Conservation (phyloP, 2,329 filamentous ascomycete genomes). For the Pseudogymnoascus sp. region DNA sequence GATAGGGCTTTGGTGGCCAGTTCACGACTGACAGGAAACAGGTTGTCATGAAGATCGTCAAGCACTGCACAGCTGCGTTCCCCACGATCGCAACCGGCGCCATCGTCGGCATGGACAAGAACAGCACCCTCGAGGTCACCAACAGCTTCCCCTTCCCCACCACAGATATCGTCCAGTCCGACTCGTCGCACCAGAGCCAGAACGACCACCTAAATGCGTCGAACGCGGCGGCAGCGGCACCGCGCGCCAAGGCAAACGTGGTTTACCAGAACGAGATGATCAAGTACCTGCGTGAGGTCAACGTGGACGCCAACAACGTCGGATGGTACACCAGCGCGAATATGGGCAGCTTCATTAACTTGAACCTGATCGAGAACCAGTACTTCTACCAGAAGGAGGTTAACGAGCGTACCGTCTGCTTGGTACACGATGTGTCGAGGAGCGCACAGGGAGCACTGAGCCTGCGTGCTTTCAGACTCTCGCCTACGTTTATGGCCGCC, state of each 20-base stretch:
- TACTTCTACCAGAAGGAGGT: constrained; percentile 89
- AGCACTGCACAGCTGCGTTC: constrained; percentile 82
- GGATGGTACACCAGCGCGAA: constrained; percentile 98
- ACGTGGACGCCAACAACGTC: constrained; percentile 94
- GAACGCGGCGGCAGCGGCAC: constrained; percentile 74
- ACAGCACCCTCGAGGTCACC: constrained; percentile 75
- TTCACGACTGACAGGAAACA: constrained; percentile 31
- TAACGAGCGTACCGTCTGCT: constrained; percentile 76
- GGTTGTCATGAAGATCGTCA: constrained; percentile 98
- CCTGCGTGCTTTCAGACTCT: constrained; percentile 83
- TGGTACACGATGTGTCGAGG: constrained; percentile 92
- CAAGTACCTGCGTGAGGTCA: constrained; percentile 90
- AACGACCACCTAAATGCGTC: constrained; percentile 57
- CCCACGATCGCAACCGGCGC: constrained; percentile 83
- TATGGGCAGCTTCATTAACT: constrained; percentile 97
- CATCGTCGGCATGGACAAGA: constrained; percentile 86
- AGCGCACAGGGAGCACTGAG: constrained; percentile 87
- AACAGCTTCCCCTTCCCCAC: constrained; percentile 93
- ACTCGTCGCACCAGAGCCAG: constrained; percentile 49
- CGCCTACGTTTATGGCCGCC: constrained; percentile 75
- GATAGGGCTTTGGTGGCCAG: constrained; percentile 28
- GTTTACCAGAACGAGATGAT: constrained; percentile 96
- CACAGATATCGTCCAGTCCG: constrained; percentile 59
- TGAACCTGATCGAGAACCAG: constrained; percentile 95
- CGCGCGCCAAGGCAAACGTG: constrained; percentile 82